phyloP scores from a whole-genome alignment of 257 asterid genomes.

The Euphrasia confusa region DNA sequence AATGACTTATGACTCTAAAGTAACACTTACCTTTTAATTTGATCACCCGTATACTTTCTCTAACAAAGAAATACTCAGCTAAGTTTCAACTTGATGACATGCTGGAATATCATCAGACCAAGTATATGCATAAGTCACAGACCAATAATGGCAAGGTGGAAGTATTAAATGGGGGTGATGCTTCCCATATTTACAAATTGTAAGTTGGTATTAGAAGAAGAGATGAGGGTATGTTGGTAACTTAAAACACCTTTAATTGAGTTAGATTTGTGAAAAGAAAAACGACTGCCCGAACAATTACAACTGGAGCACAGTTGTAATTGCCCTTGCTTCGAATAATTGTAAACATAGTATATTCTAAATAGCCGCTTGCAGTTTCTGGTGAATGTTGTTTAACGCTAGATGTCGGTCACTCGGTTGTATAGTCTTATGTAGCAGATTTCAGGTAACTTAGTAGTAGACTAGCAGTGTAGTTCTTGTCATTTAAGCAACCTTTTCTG shows the following conservation, averaged over 20 bases:
- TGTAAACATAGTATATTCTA: background rate
- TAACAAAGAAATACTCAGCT: background rate
- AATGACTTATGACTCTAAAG: background rate
- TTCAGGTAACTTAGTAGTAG: too few species aligned
- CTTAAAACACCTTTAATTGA: background rate
- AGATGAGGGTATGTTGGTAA: background rate
- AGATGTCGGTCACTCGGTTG: slow-evolving; percentile 1
- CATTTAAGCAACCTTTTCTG: background rate
- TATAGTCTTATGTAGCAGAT: background rate
- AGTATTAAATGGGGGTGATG: background rate
- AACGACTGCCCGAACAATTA: background rate
- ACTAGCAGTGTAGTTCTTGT: background rate
- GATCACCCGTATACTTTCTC: background rate
- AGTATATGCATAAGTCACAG: background rate
- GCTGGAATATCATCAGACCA: background rate
- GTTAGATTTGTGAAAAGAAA: background rate
- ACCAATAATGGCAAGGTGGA: background rate
- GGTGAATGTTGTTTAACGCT: background rate
- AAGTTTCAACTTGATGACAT: background rate
- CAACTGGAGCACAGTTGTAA: background rate
- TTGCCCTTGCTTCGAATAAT: background rate
- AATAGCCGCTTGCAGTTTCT: background rate
- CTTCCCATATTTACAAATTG: background rate
- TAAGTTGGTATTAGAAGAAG: background rate
- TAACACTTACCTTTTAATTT: background rate